Evolutionary conservation across 192 early-diverging fungal genomes (phyloP).

Genomic region (Umbelopsis vinacea): DNA sequence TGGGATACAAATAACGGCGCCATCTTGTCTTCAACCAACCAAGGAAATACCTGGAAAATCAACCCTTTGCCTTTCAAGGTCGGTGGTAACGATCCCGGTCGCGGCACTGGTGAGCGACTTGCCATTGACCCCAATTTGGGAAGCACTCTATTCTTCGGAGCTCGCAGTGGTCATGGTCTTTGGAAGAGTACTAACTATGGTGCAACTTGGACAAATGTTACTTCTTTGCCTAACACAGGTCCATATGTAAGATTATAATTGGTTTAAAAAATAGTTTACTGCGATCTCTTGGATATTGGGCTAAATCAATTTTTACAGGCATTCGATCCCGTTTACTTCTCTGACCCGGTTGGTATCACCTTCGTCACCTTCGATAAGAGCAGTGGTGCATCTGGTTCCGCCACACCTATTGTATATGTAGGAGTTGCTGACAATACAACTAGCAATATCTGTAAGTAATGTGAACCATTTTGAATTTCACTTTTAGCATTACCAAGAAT

Average conservation of each 20-base stretch:
- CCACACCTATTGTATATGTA: background rate
- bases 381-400: background rate
- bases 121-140: background rate
- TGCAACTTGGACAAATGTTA: background rate
- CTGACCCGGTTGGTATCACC: background rate
- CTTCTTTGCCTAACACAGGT: background rate
- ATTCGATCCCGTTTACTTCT: background rate
- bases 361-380: background rate
- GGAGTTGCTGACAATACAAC: background rate
- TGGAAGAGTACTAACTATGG: constrained; percentile 1
- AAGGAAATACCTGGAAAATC: background rate
- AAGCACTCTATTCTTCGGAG: constrained; percentile 1
- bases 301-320: background rate
- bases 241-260: background rate
- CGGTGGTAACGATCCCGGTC: background rate
- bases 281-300: background rate
- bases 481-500: background rate
- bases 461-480: background rate
- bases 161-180: constrained; percentile 1
- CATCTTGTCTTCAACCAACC: background rate
- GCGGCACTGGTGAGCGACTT: background rate
- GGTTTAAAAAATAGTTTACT: no score
- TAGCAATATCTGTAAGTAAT: background rate
- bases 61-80: constrained; percentile 4
- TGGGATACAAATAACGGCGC: background rate